A percentile compares a stretch with the other conserved stretches of the same genome.
phyloP scores from a whole-genome alignment of 139 green algal genomes.

The Gonium pectorale region DNA sequence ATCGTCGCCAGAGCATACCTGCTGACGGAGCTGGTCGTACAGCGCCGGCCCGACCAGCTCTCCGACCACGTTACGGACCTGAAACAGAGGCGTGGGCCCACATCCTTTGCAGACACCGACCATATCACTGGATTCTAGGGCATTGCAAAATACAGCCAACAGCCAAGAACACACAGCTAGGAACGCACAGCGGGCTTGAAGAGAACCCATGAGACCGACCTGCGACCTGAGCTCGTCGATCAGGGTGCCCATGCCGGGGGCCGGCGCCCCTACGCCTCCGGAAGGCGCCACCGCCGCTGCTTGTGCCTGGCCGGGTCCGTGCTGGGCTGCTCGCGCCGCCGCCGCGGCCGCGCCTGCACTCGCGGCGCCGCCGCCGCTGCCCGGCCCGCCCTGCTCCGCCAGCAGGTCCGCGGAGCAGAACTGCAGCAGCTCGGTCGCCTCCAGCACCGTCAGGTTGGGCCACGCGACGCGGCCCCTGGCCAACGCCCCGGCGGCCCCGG shows the following conservation, averaged over 20 bases:
- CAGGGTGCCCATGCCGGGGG: not conserved
- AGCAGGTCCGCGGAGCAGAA: constrained; percentile 63
- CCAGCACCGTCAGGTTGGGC: constrained; percentile 38
- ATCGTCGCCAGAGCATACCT: not conserved
- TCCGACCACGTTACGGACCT: constrained; percentile 27
- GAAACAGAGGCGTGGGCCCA: too few species aligned
- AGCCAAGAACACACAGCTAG: too few species aligned
- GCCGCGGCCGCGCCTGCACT: not conserved
- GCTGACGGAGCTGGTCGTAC: constrained; percentile 39
- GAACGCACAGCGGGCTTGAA: too few species aligned
- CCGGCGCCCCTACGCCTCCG: not conserved
- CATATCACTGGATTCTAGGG: too few species aligned
- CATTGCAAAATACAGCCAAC: too few species aligned
- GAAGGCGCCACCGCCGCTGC: not conserved
- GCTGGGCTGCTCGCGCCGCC: not conserved
- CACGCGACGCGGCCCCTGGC: not conserved
- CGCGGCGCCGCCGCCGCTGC: not conserved
- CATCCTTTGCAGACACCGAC: too few species aligned
- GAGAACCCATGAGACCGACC: too few species aligned
- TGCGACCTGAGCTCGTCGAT: constrained; percentile 28
- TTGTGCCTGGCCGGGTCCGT: too few species aligned
- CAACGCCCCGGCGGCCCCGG: too few species aligned
- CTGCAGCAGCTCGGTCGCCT: constrained; percentile 66
- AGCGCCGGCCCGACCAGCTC: constrained; percentile 35
- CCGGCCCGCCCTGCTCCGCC: not conserved